These are phyloP conservation scores for Diplodia mutila DNA, from an alignment of 2,329 filamentous ascomycete genomes.

Conservation along the genomic window DNA sequence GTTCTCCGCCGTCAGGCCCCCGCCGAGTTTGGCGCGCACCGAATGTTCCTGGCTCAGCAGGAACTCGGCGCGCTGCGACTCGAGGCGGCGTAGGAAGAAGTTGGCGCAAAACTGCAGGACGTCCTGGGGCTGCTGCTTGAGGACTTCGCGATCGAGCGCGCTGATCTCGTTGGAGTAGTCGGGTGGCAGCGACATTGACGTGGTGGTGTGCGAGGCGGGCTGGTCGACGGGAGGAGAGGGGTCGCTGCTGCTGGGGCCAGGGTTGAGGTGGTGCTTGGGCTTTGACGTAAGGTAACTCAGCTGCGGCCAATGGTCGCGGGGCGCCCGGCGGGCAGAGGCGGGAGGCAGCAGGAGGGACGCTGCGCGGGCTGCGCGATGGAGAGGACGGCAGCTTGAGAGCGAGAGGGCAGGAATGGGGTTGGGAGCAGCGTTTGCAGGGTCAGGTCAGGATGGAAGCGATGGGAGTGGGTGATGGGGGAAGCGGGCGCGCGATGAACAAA, in stretches of 20 bases:
- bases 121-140: conserved; percentile 63
- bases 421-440: conserved; percentile 10
- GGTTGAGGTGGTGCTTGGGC: conserved; percentile 25
- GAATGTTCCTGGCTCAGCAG: conserved; percentile 55
- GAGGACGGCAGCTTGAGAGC: background rate
- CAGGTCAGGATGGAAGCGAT: conserved; percentile 23
- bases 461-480: conserved; percentile 19
- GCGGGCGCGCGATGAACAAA: conserved; percentile 24
- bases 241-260: conserved; percentile 25
- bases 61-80: conserved; percentile 65
- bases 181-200: conserved; percentile 44
- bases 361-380: background rate
- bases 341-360: conserved; percentile 1
- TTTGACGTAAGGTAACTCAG: conserved; percentile 26
- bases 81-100: conserved; percentile 68
- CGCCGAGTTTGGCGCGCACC: conserved; percentile 32
- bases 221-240: conserved; percentile 22
- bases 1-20: conserved; percentile 65
- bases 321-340: conserved; percentile 20
- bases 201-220: conserved; percentile 12
- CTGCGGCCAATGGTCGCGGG: conserved; percentile 19
- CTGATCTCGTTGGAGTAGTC: conserved; percentile 62
- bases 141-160: conserved; percentile 64
- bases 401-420: background rate
- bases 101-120: conserved; percentile 72